Evolutionary conservation across 345 rosid genomes (phyloP).

Genomic region (Euphorbia lathyris): DNA sequence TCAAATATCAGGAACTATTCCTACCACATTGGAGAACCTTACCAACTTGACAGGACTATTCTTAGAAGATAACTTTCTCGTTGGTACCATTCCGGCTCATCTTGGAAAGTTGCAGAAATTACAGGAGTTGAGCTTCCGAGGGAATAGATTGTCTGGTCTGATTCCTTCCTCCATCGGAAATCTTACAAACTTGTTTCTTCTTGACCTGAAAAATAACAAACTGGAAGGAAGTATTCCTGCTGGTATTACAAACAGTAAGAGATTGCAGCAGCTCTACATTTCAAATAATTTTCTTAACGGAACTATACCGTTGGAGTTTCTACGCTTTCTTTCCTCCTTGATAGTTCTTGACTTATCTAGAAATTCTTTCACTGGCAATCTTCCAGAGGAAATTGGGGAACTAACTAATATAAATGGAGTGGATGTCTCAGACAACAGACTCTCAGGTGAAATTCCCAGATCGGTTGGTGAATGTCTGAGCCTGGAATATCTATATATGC

Average conservation of each 20-base stretch:
- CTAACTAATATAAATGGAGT: neutral
- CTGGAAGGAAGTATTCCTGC: constrained; percentile 18
- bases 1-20: constrained; percentile 17
- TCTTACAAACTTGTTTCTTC: neutral
- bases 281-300: constrained; percentile 25
- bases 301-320: constrained; percentile 9
- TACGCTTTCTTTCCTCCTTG: constrained; percentile 2
- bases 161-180: constrained; percentile 27
- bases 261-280: neutral
- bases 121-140: neutral
- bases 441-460: neutral
- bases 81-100: constrained; percentile 10
- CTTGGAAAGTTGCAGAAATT: constrained; percentile 18
- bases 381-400: neutral
- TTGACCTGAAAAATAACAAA: neutral
- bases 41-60: constrained; percentile 11
- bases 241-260: constrained; percentile 7
- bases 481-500: neutral
- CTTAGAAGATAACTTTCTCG: neutral
- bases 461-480: neutral
- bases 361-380: constrained; percentile 3
- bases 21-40: constrained; percentile 9
- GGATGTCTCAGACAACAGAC: neutral
- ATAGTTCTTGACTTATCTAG: neutral
- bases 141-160: neutral